Percentiles rank a stretch among this genome's conserved stretches.
These are phyloP conservation scores for Mycena galopus DNA, from an alignment of 768 basidiomycete species.

Conservation along the genomic window DNA sequence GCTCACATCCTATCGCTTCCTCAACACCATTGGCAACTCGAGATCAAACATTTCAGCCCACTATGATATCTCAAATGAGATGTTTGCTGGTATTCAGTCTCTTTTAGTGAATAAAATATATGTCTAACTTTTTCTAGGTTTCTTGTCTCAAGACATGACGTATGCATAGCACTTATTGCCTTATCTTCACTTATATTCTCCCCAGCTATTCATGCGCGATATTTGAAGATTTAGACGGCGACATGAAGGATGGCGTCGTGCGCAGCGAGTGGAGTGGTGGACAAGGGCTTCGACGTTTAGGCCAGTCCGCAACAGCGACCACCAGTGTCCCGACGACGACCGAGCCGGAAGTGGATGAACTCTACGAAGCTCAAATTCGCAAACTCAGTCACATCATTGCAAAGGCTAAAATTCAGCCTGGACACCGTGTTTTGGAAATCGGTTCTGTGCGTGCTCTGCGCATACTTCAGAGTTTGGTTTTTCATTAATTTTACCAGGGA, in stretches of 20 bases:
- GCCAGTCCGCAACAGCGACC: conserved; percentile 5
- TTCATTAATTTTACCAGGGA: conserved; percentile 51
- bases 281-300: conserved; percentile 48
- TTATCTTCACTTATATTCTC: neutral
- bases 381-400: conserved; percentile 75
- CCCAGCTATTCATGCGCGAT: conserved; percentile 71
- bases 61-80: conserved; percentile 84
- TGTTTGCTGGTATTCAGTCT: conserved; percentile 68
- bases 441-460: conserved; percentile 55
- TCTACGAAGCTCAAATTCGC: conserved; percentile 67
- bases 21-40: conserved; percentile 75
- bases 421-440: conserved; percentile 75
- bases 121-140: conserved; percentile 48
- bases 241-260: conserved; percentile 53
- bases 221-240: conserved; percentile 73
- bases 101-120: neutral
- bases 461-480: neutral
- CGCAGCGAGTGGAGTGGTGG: conserved; percentile 53
- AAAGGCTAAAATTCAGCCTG: conserved; percentile 71
- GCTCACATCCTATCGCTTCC: conserved; percentile 70
- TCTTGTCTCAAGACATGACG: conserved; percentile 80
- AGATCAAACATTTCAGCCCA: conserved; percentile 78
- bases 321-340: conserved; percentile 26
- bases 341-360: conserved; percentile 43
- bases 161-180: conserved; percentile 39